Evolutionary conservation across 805 yeast species (phyloP).

Genomic region (Wickerhamiella sorbophila): DNA sequence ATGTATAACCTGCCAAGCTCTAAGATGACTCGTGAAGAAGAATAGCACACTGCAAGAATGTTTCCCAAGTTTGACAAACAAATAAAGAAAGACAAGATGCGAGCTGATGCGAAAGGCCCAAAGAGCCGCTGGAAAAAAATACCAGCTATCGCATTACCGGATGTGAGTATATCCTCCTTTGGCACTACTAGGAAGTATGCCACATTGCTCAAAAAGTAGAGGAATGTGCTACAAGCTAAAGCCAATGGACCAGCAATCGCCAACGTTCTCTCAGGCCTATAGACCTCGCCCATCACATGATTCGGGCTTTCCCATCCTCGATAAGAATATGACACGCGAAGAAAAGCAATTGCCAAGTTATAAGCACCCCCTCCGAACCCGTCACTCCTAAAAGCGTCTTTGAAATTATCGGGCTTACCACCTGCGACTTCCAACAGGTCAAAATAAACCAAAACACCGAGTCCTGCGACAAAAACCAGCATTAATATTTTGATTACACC

Average conservation of each 20-base stretch:
- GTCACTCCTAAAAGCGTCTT: slow-evolving; percentile 28
- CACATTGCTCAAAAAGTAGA: slow-evolving; percentile 42
- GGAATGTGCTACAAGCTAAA: slow-evolving; percentile 35
- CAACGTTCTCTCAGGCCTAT: slow-evolving; percentile 41
- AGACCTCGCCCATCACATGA: slow-evolving; percentile 44
- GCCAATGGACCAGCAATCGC: slow-evolving; percentile 50
- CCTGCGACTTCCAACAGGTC: slow-evolving; percentile 21
- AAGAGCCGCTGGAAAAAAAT: slow-evolving; percentile 42
- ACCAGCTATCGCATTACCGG: slow-evolving; percentile 55
- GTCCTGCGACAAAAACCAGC: slow-evolving; percentile 33
- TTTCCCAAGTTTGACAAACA: slow-evolving; percentile 51
- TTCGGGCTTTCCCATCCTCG: slow-evolving; percentile 63
- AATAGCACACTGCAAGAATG: slow-evolving; percentile 48
- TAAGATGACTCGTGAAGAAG: slow-evolving; percentile 44
- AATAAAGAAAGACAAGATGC: slow-evolving; percentile 41
- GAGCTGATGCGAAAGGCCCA: slow-evolving; percentile 38
- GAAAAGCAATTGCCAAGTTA: slow-evolving; percentile 39
- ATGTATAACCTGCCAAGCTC: slow-evolving; percentile 38
- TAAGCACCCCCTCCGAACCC: slow-evolving; percentile 34
- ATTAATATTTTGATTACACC: slow-evolving; percentile 42
- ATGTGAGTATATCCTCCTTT: slow-evolving; percentile 28
- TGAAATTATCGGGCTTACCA: slow-evolving; percentile 26
- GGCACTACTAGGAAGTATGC: slow-evolving; percentile 44
- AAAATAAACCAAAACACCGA: slow-evolving; percentile 31
- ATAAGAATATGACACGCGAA: slow-evolving; percentile 48